These are phyloP conservation scores for Sporisorium reilianum DNA, from an alignment of 1,284 basidiomycete genomes.

Conservation along the genomic window DNA sequence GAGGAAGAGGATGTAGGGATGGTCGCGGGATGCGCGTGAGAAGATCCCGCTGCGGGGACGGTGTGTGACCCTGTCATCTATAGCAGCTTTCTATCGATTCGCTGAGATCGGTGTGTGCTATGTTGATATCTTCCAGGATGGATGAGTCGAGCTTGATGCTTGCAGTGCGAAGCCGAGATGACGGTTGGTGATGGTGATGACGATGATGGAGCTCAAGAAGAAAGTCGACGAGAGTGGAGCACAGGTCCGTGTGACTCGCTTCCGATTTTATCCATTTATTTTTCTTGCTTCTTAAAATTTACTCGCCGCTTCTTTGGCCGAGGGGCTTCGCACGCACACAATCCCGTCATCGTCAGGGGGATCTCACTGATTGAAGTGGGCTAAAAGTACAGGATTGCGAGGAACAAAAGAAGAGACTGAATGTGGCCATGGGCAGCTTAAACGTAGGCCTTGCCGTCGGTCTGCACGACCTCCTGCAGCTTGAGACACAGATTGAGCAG, in stretches of 20 bases:
- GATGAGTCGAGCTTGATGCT: too few relatives aligned
- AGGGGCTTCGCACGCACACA: too few relatives aligned
- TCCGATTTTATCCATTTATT: not conserved
- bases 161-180: not conserved
- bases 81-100: not conserved
- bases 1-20: not conserved
- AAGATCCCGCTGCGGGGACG: conserved; percentile 7
- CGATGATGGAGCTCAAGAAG: conserved; percentile 16
- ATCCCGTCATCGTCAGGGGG: too few relatives aligned
- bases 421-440: not conserved
- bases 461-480: conserved; percentile 70
- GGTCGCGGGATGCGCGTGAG: not conserved
- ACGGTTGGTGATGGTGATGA: not conserved
- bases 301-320: conserved; percentile 26
- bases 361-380: not conserved
- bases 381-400: conserved; percentile 28
- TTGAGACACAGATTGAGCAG: conserved; percentile 85
- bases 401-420: not conserved
- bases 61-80: conserved; percentile 19
- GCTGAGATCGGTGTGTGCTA: too few relatives aligned
- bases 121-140: too few relatives aligned
- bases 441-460: conserved; percentile 45
- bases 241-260: conserved; percentile 31
- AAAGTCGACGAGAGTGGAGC: conserved; percentile 6
- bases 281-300: not conserved